These are phyloP conservation scores for Xylariaceae sp. DNA, from an alignment of 2,329 filamentous ascomycete genomes.

Conservation along the genomic window DNA sequence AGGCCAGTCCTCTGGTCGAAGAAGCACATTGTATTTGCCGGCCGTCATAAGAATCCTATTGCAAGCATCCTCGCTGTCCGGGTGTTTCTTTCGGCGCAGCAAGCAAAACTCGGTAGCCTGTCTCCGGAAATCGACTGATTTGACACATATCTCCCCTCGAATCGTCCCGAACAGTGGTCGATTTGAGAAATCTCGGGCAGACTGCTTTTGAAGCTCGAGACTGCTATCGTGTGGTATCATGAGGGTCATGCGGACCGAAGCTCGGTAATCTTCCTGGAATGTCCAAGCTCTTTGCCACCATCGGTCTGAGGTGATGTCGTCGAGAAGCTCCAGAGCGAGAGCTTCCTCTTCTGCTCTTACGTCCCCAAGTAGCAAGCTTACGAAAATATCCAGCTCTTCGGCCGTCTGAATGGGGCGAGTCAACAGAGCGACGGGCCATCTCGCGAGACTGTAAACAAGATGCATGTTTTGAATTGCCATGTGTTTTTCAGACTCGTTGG, in stretches of 20 bases:
- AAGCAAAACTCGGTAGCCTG: conserved; percentile 29
- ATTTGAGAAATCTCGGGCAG: conserved; percentile 9
- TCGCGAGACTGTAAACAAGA: conserved; percentile 28
- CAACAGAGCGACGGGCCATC: conserved; percentile 27
- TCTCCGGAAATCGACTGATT: conserved; percentile 25
- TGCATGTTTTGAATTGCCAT: conserved; percentile 32
- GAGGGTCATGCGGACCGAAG: conserved; percentile 27
- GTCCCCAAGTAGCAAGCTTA: conserved; percentile 21
- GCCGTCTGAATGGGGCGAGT: conserved; percentile 23
- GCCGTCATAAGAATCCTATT: conserved; percentile 25
- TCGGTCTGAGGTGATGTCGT: conserved; percentile 26
- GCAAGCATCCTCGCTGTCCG: conserved; percentile 20
- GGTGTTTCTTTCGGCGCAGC: conserved; percentile 18
- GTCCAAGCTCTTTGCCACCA: conserved; percentile 33
- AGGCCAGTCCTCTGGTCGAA: conserved; percentile 18
- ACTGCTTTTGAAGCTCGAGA: conserved; percentile 25
- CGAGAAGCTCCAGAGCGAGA: conserved; percentile 22
- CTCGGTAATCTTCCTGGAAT: conserved; percentile 31
- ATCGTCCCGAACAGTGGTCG: conserved; percentile 21
- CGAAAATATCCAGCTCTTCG: conserved; percentile 26
- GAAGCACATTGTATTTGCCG: conserved; percentile 30
- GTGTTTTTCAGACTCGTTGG: conserved; percentile 24
- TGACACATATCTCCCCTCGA: conserved; percentile 27
- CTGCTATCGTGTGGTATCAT: conserved; percentile 26
- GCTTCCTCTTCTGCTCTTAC: conserved; percentile 20